Percentiles rank a stretch among this genome's conserved stretches.
phyloP scores from a whole-genome alignment of 495 filamentous ascomycete genomes.

The Alectoria sarmentosa region DNA sequence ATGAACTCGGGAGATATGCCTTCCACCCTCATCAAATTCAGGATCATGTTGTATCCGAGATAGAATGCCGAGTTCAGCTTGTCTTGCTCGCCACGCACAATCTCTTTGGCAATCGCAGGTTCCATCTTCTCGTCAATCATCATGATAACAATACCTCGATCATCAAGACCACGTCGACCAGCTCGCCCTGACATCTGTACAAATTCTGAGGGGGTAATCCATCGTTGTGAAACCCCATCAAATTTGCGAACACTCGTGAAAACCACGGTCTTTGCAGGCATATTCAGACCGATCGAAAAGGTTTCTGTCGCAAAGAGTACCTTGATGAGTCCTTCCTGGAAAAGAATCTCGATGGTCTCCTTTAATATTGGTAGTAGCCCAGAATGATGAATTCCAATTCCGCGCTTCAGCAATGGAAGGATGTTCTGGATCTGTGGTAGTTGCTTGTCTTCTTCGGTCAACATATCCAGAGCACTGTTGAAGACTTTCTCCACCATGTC shows the following conservation, averaged over 20 bases:
- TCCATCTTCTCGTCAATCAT: constrained; percentile 98
- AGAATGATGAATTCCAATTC: constrained; percentile 96
- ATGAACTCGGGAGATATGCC: constrained; percentile 95
- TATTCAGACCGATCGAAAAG: constrained; percentile 97
- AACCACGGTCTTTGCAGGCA: constrained; percentile 98
- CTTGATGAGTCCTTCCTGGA: constrained; percentile 97
- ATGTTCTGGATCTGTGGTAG: constrained; percentile 89
- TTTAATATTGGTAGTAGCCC: constrained; percentile 93
- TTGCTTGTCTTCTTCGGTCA: constrained; percentile 83
- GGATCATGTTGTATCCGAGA: constrained; percentile 98
- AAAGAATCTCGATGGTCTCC: constrained; percentile 97
- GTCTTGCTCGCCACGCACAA: constrained; percentile 94
- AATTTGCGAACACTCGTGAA: constrained; percentile 96
- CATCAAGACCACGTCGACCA: constrained; percentile 92
- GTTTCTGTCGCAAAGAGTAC: constrained; percentile 97
- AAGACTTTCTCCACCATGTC: constrained; percentile 93
- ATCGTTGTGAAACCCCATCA: constrained; percentile 73
- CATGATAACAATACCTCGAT: constrained; percentile 98
- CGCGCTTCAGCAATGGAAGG: constrained; percentile 78
- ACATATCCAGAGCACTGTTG: constrained; percentile 74
- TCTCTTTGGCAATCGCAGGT: constrained; percentile 83
- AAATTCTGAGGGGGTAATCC: constrained; percentile 92
- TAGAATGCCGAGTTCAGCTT: constrained; percentile 96
- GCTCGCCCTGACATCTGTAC: constrained; percentile 98
- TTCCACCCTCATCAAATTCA: constrained; percentile 92